Percentiles rank a stretch among this genome's conserved stretches.
phyloP scores from a whole-genome alignment of 2,329 filamentous ascomycete genomes.

The Exophiala sideris region DNA sequence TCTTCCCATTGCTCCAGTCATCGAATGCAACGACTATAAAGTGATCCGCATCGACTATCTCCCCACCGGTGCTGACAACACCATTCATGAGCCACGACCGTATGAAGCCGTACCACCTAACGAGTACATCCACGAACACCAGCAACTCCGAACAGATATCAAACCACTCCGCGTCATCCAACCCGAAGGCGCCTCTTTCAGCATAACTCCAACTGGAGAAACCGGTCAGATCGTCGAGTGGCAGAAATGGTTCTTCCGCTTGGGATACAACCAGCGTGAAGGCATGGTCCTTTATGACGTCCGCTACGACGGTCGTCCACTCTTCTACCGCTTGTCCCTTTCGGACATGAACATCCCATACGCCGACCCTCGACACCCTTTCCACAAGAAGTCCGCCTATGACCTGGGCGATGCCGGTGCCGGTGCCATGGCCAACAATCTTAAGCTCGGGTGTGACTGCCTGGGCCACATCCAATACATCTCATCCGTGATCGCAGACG shows the following conservation, averaged over 20 bases:
- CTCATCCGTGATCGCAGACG: constrained; percentile 55
- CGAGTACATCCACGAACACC: constrained; percentile 65
- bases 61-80: constrained; percentile 63
- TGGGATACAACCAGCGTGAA: constrained; percentile 62
- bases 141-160: constrained; percentile 58
- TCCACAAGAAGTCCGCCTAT: constrained; percentile 67
- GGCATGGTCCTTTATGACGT: constrained; percentile 68
- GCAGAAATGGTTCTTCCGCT: constrained; percentile 64
- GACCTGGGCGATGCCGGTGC: constrained; percentile 66
- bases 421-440: constrained; percentile 65
- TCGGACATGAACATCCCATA: constrained; percentile 64
- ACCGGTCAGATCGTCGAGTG: constrained; percentile 57
- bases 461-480: constrained; percentile 68
- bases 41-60: constrained; percentile 67
- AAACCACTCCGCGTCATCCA: constrained; percentile 64
- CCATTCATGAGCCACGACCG: constrained; percentile 37
- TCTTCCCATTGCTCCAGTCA: constrained; percentile 63
- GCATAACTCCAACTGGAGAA: constrained; percentile 47
- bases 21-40: constrained; percentile 60
- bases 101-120: constrained; percentile 45
- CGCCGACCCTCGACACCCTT: constrained; percentile 64
- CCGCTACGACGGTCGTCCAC: constrained; percentile 58
- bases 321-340: constrained; percentile 65
- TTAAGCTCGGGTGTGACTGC: constrained; percentile 68
- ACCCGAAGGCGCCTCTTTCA: constrained; percentile 63